Conservation (phyloP, 2,329 filamentous ascomycete genomes). For the Alternaria burnsii region DNA sequence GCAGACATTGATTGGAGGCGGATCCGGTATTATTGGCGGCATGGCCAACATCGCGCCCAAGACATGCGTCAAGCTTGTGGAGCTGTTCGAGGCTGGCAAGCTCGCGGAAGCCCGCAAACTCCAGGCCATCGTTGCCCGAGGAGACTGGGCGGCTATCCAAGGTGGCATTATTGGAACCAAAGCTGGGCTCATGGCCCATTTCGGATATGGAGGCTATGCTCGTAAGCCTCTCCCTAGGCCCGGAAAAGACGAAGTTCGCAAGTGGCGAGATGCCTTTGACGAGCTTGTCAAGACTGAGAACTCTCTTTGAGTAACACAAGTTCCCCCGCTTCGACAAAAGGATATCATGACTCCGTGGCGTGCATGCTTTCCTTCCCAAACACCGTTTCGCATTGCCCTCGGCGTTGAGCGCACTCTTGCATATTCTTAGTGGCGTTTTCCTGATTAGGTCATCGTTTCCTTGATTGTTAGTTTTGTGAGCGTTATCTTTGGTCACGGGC, state of each 20-base stretch:
- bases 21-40: constrained; percentile 75
- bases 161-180: constrained; percentile 75
- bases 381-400: constrained; percentile 30
- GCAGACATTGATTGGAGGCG: constrained; percentile 74
- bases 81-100: constrained; percentile 68
- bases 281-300: constrained; percentile 57
- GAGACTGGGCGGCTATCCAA: constrained; percentile 75
- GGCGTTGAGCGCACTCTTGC: constrained; percentile 39
- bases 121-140: constrained; percentile 71
- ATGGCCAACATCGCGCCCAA: constrained; percentile 75
- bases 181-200: constrained; percentile 68
- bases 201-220: constrained; percentile 70
- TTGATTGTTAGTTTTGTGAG: constrained; percentile 10
- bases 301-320: constrained; percentile 30
- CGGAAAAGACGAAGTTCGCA: constrained; percentile 52
- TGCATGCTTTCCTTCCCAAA: constrained; percentile 13
- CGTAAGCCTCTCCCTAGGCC: constrained; percentile 65
- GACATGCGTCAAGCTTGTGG: constrained; percentile 68
- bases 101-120: constrained; percentile 68
- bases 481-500: constrained; percentile 24
- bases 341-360: not conserved
- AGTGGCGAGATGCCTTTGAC: constrained; percentile 55
- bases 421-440: constrained; percentile 35
- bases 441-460: constrained; percentile 10
- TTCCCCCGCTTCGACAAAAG: not conserved